Percentiles rank a stretch among this genome's conserved stretches.
phyloP scores from a whole-genome alignment of 345 rosid genomes.

The Nasturtium officinale region DNA sequence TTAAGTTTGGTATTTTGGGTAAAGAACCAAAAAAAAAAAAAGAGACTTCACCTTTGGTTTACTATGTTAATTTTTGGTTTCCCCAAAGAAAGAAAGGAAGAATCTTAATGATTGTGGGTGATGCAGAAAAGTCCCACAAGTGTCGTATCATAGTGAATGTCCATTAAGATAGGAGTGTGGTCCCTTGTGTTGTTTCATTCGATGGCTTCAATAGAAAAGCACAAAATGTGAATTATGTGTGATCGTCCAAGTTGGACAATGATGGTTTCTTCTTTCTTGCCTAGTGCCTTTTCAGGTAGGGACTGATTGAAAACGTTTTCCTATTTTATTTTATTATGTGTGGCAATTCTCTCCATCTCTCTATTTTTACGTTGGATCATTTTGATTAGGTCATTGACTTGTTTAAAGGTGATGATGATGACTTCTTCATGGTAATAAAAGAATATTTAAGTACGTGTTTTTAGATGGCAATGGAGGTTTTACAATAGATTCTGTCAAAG shows the following conservation, averaged over 20 bases:
- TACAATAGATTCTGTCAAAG: conserved; percentile 20
- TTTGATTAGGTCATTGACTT: conserved; percentile 35
- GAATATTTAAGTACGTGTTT: conserved; percentile 11
- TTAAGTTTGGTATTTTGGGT: conserved; percentile 18
- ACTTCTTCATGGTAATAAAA: conserved; percentile 22
- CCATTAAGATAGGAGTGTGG: conserved; percentile 32
- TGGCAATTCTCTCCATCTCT: neutral
- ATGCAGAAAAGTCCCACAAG: conserved; percentile 40
- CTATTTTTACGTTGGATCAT: conserved; percentile 13
- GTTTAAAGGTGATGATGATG: conserved; percentile 39
- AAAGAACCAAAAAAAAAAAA: neutral
- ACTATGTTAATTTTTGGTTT: conserved; percentile 7
- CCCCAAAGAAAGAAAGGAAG: conserved; percentile 27
- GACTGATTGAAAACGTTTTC: neutral
- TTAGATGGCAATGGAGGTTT: conserved; percentile 5
- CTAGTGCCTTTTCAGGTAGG: conserved; percentile 39
- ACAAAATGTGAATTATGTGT: conserved; percentile 43
- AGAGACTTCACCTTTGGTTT: conserved; percentile 12
- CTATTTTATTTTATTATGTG: neutral
- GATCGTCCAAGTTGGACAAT: conserved; percentile 39
- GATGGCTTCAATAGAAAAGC: conserved; percentile 38
- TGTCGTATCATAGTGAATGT: conserved; percentile 38
- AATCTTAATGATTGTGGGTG: conserved; percentile 40
- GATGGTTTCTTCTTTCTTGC: conserved; percentile 38
- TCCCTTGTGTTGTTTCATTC: conserved; percentile 42